Conservation (phyloP, 805 yeast genomes). For the Metschnikowia aberdeeniae region DNA sequence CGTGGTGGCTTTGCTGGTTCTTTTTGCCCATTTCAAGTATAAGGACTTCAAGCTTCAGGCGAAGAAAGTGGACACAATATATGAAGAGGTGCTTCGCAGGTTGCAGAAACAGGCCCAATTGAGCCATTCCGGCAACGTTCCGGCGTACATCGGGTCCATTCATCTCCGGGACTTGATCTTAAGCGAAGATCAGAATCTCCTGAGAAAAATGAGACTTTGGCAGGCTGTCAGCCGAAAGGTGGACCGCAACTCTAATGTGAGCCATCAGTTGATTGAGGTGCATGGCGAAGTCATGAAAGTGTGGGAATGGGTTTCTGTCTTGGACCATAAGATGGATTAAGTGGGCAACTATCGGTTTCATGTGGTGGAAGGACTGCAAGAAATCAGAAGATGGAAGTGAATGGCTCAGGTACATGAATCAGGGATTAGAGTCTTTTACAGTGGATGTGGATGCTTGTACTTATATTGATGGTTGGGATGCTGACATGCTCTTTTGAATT, state of each 20-base stretch:
- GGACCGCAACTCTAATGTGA: constrained; percentile 64
- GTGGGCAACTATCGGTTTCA: too few species aligned
- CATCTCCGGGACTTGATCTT: constrained; percentile 68
- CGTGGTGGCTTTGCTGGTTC: constrained; percentile 14
- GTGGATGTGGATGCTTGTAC: too few species aligned
- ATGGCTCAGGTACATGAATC: too few species aligned
- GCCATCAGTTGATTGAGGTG: constrained; percentile 59
- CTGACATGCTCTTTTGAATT: too few species aligned
- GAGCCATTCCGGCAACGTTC: constrained; percentile 26
- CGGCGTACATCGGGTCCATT: constrained; percentile 58
- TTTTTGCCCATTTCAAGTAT: constrained; percentile 28
- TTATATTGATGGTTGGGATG: too few species aligned
- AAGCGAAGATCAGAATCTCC: constrained; percentile 35
- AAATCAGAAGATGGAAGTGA: too few species aligned
- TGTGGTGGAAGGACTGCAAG: too few species aligned
- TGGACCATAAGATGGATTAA: neutral
- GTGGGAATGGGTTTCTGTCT: constrained; percentile 69
- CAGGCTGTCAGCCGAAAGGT: constrained; percentile 48
- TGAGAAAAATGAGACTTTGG: constrained; percentile 49
- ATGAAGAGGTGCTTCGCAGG: constrained; percentile 46
- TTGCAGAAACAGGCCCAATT: constrained; percentile 44
- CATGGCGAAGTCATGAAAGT: constrained; percentile 86
- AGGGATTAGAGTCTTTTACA: neutral
- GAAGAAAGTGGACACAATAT: constrained; percentile 42
- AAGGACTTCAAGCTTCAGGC: constrained; percentile 35